Conservation (phyloP, 148 eudicot species). For the Arctostaphylos glauca region DNA sequence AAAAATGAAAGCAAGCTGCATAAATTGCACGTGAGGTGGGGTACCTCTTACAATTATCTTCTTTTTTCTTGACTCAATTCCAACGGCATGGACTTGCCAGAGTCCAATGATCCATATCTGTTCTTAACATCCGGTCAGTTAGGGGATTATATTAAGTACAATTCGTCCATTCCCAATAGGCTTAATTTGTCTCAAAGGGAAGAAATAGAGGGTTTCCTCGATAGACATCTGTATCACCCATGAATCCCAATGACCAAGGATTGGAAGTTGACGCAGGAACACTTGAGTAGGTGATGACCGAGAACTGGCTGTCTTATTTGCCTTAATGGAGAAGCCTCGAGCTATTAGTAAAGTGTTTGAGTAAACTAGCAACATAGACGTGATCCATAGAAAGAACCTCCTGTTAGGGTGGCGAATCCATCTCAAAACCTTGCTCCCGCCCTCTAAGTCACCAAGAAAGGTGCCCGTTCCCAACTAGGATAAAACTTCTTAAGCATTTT, state of each 20-base stretch:
- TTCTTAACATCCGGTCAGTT: background rate
- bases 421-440: too few relatives aligned
- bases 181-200: background rate
- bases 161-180: background rate
- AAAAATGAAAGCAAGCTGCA: background rate
- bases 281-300: background rate
- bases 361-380: background rate
- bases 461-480: too few relatives aligned
- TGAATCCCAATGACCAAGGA: background rate
- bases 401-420: too few relatives aligned
- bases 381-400: background rate
- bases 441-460: too few relatives aligned
- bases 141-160: background rate
- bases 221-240: background rate
- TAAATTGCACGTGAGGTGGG: too few relatives aligned
- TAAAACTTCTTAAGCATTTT: too few relatives aligned
- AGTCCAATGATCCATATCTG: background rate
- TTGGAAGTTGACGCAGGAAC: background rate
- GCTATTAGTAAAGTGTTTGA: background rate
- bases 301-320: too few relatives aligned
- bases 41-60: too few relatives aligned
- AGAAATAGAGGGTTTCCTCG: background rate
- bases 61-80: background rate
- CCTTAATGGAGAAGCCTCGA: background rate
- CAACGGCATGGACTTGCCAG: background rate